Conservation (phyloP, 345 rosid species). For the Rhodamnia rubescens region DNA sequence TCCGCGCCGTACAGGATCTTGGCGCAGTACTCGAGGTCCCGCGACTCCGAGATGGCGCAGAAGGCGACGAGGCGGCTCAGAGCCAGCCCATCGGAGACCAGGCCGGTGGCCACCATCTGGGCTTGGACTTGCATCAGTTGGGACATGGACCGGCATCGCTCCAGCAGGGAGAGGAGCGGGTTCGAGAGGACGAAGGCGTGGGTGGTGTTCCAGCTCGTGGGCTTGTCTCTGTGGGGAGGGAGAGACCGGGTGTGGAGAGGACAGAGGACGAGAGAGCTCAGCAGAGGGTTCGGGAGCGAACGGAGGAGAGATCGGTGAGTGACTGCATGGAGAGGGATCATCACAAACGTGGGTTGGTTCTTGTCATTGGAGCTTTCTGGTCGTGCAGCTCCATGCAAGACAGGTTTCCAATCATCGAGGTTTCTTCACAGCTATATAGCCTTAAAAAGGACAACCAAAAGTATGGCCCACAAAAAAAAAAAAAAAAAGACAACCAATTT, state of each 20-base stretch:
- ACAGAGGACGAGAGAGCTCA: background rate
- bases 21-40: constrained; percentile 43
- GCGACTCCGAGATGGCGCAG: constrained; percentile 47
- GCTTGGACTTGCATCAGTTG: constrained; percentile 73
- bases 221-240: constrained; percentile 28
- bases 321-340: background rate
- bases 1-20: constrained; percentile 29
- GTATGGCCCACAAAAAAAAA: no score
- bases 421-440: no score
- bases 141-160: constrained; percentile 37
- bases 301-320: background rate
- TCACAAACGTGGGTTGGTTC: background rate
- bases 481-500: no score
- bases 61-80: constrained; percentile 60
- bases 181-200: constrained; percentile 34
- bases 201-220: constrained; percentile 28
- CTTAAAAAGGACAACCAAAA: no score
- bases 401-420: no score
- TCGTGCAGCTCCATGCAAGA: background rate
- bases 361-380: background rate
- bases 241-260: constrained; percentile 26
- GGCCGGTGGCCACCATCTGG: constrained; percentile 43
- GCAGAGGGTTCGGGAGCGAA: background rate
- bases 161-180: constrained; percentile 48
- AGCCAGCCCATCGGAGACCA: constrained; percentile 40